Conservation (phyloP, 139 green algal species). For the Auxenochlorella pyrenoidosa region DNA sequence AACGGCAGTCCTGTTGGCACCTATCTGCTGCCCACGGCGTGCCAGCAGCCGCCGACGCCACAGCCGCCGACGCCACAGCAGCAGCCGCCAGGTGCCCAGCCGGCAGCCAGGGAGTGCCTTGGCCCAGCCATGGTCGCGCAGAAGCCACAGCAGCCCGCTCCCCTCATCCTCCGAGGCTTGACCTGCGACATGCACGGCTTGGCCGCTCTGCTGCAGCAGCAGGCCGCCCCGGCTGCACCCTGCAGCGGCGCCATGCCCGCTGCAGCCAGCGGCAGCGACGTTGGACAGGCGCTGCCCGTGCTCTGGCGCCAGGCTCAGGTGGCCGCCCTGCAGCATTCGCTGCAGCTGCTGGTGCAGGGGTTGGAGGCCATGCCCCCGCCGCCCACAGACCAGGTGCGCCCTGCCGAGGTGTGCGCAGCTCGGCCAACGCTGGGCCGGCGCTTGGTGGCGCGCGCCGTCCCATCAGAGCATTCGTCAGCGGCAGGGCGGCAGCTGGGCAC, state of each 20-base stretch:
- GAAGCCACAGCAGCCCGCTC: too few relatives aligned
- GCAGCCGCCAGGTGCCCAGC: neutral
- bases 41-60: neutral
- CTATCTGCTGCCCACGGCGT: too few relatives aligned
- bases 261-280: neutral
- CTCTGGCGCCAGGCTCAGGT: slow-evolving; percentile 69
- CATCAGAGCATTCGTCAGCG: too few relatives aligned
- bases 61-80: neutral
- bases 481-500: too few relatives aligned
- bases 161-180: neutral
- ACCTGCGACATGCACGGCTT: neutral
- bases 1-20: too few relatives aligned
- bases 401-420: neutral
- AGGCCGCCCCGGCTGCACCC: too few relatives aligned
- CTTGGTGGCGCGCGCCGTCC: too few relatives aligned
- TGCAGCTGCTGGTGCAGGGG: slow-evolving; percentile 59
- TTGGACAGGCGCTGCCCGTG: neutral
- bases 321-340: slow-evolving; percentile 45
- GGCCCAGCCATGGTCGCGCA: neutral
- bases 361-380: slow-evolving; percentile 55
- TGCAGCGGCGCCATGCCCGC: neutral
- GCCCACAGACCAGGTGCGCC: slow-evolving; percentile 42
- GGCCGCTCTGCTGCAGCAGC: neutral
- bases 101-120: neutral
- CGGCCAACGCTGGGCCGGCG: neutral